Evolutionary conservation across 2,329 filamentous ascomycete species (phyloP).

Genomic region (Sarocladium brachiariae): DNA sequence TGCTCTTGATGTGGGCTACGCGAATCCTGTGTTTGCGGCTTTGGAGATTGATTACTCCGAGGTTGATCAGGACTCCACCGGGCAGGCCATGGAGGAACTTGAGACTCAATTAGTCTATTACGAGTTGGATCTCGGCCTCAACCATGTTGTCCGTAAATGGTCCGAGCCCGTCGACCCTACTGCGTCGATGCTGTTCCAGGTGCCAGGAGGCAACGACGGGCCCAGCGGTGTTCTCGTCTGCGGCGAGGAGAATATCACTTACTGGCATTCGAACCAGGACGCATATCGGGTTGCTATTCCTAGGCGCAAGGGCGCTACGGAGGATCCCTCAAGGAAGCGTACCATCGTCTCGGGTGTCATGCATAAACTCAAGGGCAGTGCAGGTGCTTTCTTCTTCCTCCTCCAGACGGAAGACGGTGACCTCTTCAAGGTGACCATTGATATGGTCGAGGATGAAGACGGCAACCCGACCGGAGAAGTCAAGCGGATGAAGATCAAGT

Average conservation of each 20-base stretch:
- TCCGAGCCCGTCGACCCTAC: conserved; percentile 87
- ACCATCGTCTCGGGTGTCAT: conserved; percentile 87
- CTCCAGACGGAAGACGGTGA: conserved; percentile 97
- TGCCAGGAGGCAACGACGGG: conserved; percentile 87
- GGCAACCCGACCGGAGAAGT: conserved; percentile 78
- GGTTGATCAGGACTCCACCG: conserved; percentile 83
- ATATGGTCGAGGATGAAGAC: conserved; percentile 77
- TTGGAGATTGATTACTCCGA: conserved; percentile 92
- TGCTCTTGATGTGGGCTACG: conserved; percentile 89
- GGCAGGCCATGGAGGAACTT: conserved; percentile 69
- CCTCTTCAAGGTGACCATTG: conserved; percentile 90
- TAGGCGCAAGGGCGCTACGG: conserved; percentile 75
- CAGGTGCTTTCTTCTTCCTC: conserved; percentile 92
- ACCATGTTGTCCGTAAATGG: conserved; percentile 97
- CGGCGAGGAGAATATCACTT: conserved; percentile 89
- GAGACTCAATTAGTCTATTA: conserved; percentile 96
- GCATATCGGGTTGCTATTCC: conserved; percentile 86
- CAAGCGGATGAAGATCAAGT: conserved; percentile 81
- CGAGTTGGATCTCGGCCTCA: conserved; percentile 90
- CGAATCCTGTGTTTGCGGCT: conserved; percentile 93
- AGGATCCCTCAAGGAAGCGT: conserved; percentile 87
- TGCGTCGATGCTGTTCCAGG: conserved; percentile 85
- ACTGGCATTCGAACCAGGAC: conserved; percentile 92
- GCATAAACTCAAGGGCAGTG: conserved; percentile 81
- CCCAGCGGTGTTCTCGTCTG: conserved; percentile 95